phyloP scores from a whole-genome alignment of 2,329 filamentous ascomycete species.

The Hansfordia pulvinata region DNA sequence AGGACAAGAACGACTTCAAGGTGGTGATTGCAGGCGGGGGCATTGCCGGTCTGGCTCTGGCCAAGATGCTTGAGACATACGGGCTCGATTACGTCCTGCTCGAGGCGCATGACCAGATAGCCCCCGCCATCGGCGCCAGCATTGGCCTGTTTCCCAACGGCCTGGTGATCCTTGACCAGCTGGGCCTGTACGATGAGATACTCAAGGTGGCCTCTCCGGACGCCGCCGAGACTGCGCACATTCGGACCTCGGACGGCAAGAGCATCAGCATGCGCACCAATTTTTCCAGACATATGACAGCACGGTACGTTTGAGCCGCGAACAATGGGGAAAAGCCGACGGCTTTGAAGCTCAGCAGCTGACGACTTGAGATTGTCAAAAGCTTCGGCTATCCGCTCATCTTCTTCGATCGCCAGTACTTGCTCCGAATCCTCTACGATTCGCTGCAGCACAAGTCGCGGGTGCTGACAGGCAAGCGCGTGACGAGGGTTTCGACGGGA shows the following conservation, averaged over 20 bases:
- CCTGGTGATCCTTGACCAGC: constrained; percentile 32
- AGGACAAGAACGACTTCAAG: too few relatives aligned
- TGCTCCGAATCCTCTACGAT: constrained; percentile 20
- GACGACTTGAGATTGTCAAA: too few relatives aligned
- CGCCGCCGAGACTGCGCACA: constrained; percentile 1
- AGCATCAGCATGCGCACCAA: constrained; percentile 3
- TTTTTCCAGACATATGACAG: too few relatives aligned
- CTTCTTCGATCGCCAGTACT: constrained; percentile 21
- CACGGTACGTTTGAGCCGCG: too few relatives aligned
- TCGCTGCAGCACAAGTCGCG: constrained; percentile 18
- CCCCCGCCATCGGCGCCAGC: constrained; percentile 30
- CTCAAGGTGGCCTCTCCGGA: constrained; percentile 8
- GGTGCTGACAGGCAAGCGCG: constrained; percentile 14
- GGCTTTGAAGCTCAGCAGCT: too few relatives aligned
- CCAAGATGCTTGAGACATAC: constrained; percentile 27
- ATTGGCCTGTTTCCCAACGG: constrained; percentile 30
- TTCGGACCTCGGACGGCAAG: constrained; percentile 5
- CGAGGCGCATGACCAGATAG: constrained; percentile 25
- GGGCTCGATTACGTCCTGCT: constrained; percentile 34
- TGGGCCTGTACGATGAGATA: constrained; percentile 22
- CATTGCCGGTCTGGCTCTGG: constrained; percentile 31
- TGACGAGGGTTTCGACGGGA: constrained; percentile 12
- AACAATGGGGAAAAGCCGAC: too few relatives aligned
- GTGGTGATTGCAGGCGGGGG: constrained; percentile 34
- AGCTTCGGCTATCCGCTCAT: constrained; percentile 17